These are phyloP conservation scores for Alectoria sarmentosa DNA, from an alignment of 495 filamentous ascomycete genomes.

Conservation along the genomic window DNA sequence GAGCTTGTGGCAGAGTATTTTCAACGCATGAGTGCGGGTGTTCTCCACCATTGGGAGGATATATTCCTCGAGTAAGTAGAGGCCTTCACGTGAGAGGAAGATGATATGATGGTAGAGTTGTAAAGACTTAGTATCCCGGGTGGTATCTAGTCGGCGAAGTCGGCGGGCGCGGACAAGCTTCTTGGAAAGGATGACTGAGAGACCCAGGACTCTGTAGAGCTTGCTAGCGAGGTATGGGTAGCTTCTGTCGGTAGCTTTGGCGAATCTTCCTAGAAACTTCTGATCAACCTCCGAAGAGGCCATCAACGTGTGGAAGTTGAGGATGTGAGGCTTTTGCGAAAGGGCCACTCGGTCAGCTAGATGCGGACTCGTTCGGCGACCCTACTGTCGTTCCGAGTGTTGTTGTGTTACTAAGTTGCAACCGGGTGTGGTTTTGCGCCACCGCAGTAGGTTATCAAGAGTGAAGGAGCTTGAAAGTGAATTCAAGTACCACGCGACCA, in stretches of 20 bases:
- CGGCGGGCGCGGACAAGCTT: constrained; percentile 79
- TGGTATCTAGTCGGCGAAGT: constrained; percentile 74
- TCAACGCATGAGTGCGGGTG: constrained; percentile 56
- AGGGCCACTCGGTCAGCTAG: constrained; percentile 18
- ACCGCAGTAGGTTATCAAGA: background rate
- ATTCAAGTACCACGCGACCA: constrained; percentile 1
- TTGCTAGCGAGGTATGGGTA: constrained; percentile 71
- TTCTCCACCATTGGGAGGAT: constrained; percentile 70
- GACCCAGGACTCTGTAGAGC: constrained; percentile 83
- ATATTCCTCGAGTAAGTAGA: constrained; percentile 78
- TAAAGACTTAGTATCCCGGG: constrained; percentile 70
- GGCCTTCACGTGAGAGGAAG: constrained; percentile 89
- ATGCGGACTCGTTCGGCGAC: background rate
- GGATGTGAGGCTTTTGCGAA: constrained; percentile 19
- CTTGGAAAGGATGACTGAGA: constrained; percentile 79
- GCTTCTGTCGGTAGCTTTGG: constrained; percentile 60
- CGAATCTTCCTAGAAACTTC: constrained; percentile 86
- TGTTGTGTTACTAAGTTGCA: background rate
- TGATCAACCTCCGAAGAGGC: constrained; percentile 95
- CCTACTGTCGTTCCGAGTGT: background rate
- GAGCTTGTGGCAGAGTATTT: constrained; percentile 84
- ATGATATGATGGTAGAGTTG: constrained; percentile 81
- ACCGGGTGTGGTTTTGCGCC: background rate
- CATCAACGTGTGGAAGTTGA: constrained; percentile 54
- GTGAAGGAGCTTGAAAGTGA: constrained; percentile 6